These are phyloP conservation scores for Diplodia corticola DNA, from an alignment of 2,329 filamentous ascomycete genomes.

Conservation along the genomic window DNA sequence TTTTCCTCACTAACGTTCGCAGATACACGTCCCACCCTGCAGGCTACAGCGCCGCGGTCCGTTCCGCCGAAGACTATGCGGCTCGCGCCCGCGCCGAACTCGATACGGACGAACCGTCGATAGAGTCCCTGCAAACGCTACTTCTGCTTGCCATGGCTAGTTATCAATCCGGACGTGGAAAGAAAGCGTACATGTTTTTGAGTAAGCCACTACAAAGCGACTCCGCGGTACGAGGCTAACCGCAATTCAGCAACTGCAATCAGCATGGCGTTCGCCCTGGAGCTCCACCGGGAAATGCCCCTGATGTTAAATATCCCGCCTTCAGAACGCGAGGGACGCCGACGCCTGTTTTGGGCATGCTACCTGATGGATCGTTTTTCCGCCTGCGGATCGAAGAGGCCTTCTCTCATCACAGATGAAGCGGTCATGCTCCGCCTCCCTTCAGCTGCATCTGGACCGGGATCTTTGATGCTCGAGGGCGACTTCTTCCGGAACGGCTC, in stretches of 20 bases:
- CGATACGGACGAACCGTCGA: constrained; percentile 77
- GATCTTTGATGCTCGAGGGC: constrained; percentile 66
- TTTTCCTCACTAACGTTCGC: constrained; percentile 23
- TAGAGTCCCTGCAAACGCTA: constrained; percentile 74
- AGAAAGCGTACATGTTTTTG: constrained; percentile 84
- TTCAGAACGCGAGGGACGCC: constrained; percentile 71
- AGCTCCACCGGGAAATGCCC: constrained; percentile 76
- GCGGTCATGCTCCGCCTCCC: constrained; percentile 74
- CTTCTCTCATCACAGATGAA: constrained; percentile 76
- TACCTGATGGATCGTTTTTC: constrained; percentile 85
- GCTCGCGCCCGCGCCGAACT: constrained; percentile 67
- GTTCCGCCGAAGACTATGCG: constrained; percentile 71
- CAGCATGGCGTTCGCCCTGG: constrained; percentile 80
- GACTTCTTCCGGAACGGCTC: constrained; percentile 78
- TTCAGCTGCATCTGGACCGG: constrained; percentile 66
- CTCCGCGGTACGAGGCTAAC: constrained; percentile 26
- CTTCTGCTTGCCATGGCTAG: constrained; percentile 74
- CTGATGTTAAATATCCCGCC: constrained; percentile 61
- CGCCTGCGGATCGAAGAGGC: constrained; percentile 77
- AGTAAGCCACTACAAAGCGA: constrained; percentile 50
- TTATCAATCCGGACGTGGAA: constrained; percentile 75
- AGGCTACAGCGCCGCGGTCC: constrained; percentile 66
- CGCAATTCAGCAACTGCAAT: constrained; percentile 64
- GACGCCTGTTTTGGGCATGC: constrained; percentile 85
- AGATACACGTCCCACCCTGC: constrained; percentile 70